Percentiles rank a stretch among this genome's conserved stretches.
Evolutionary conservation across 768 basidiomycete species (phyloP).

Genomic region (Rossbeevera mucosa): DNA sequence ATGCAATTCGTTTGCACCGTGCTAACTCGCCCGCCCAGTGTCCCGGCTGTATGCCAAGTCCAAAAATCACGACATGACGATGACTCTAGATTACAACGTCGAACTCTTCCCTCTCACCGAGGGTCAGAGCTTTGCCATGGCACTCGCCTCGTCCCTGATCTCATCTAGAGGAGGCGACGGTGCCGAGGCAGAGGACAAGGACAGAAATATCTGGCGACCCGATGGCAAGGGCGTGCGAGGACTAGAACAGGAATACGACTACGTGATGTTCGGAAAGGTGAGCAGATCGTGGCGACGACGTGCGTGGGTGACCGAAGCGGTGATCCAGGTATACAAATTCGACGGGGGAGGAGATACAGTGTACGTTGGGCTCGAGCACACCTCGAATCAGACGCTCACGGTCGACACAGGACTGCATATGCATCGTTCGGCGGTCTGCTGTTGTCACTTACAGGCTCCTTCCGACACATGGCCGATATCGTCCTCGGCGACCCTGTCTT

Average conservation of each 20-base stretch:
- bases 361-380: conserved; percentile 36
- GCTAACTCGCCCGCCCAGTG: conserved; percentile 47
- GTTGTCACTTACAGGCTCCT: conserved; percentile 89
- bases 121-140: conserved; percentile 76
- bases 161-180: conserved; percentile 51
- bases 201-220: conserved; percentile 78
- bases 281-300: background rate
- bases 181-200: conserved; percentile 61
- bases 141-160: conserved; percentile 76
- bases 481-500: conserved; percentile 93
- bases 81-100: conserved; percentile 91
- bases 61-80: conserved; percentile 86
- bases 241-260: conserved; percentile 94
- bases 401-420: conserved; percentile 73
- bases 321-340: conserved; percentile 85
- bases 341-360: conserved; percentile 85
- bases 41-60: conserved; percentile 88
- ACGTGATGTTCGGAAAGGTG: conserved; percentile 99
- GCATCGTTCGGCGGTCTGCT: conserved; percentile 94
- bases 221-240: conserved; percentile 77
- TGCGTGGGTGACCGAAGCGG: conserved; percentile 12
- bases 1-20: background rate
- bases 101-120: conserved; percentile 77
- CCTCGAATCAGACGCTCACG: conserved; percentile 1
- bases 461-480: conserved; percentile 86